Evolutionary conservation across 73 alveolate species (phyloP).

Genomic region (Paramecium tetraurelia): DNA sequence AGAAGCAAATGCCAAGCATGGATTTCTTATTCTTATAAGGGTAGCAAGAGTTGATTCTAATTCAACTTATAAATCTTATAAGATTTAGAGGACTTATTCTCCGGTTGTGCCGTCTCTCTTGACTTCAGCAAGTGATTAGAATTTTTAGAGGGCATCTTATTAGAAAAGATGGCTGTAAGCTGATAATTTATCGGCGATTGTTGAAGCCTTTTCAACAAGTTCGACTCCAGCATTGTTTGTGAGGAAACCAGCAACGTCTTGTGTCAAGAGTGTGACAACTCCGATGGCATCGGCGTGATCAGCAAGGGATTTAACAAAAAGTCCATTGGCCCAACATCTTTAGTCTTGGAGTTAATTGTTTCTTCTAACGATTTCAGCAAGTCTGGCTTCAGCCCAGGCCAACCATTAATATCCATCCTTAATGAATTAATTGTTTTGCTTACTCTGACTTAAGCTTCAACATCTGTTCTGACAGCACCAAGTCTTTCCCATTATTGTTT

Average conservation of each 20-base stretch:
- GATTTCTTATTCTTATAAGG: conserved; percentile 47
- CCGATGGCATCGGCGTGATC: conserved; percentile 44
- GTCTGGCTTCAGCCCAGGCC: conserved; percentile 41
- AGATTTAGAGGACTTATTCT: conserved; percentile 46
- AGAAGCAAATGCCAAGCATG: conserved; percentile 46
- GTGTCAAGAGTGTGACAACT: not conserved
- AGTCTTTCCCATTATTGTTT: not conserved
- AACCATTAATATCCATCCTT: conserved; percentile 42
- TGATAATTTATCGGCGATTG: conserved; percentile 27
- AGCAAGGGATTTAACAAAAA: conserved; percentile 46
- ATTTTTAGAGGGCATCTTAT: conserved; percentile 47
- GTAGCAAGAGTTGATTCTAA: conserved; percentile 24
- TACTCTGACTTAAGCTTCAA: conserved; percentile 40
- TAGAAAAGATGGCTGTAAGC: conserved; percentile 45
- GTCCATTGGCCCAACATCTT: conserved; percentile 52
- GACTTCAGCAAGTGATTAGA: conserved; percentile 41
- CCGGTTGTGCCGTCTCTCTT: conserved; percentile 53
- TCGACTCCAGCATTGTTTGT: conserved; percentile 38
- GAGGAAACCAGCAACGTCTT: conserved; percentile 41
- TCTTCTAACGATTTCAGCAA: conserved; percentile 48
- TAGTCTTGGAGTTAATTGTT: not conserved
- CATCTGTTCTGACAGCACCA: conserved; percentile 37
- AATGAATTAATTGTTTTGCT: not conserved
- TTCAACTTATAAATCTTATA: conserved; percentile 1
- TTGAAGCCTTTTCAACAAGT: not conserved